A percentile compares a stretch with the other conserved stretches of the same genome.
phyloP scores from a whole-genome alignment of 306 rosid species.

The Notholithocarpus densiflorus region DNA sequence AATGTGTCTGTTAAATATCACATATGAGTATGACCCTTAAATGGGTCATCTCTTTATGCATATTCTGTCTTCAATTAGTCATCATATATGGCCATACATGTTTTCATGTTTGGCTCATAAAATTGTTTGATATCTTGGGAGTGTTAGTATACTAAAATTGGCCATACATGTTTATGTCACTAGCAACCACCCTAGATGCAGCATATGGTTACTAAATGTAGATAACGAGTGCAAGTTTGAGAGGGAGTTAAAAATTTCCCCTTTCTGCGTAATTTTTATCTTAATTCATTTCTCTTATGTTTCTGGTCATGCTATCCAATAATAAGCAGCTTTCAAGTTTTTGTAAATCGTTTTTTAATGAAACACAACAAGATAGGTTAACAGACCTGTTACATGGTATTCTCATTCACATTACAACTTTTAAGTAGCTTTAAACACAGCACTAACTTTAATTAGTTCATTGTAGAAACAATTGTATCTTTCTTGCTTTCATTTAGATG shows the following conservation, averaged over 20 bases:
- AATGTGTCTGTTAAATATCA: too few relatives aligned
- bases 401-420: background rate
- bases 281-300: background rate
- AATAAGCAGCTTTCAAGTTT: background rate
- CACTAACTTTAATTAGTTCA: background rate
- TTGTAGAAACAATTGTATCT: background rate
- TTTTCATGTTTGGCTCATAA: background rate
- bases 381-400: background rate
- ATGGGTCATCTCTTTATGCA: background rate
- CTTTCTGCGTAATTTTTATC: background rate
- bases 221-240: background rate
- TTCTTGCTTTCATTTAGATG: conserved; percentile 29
- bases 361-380: background rate
- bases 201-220: background rate
- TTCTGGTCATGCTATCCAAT: background rate
- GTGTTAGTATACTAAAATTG: background rate
- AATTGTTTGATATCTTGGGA: background rate
- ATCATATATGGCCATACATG: background rate
- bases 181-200: background rate
- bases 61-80: background rate
- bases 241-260: background rate
- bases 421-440: background rate
- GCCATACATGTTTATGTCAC: background rate
- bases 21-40: background rate
- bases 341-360: background rate